Conservation (phyloP, 2,329 filamentous ascomycete species). For the Ascochyta lentis region DNA sequence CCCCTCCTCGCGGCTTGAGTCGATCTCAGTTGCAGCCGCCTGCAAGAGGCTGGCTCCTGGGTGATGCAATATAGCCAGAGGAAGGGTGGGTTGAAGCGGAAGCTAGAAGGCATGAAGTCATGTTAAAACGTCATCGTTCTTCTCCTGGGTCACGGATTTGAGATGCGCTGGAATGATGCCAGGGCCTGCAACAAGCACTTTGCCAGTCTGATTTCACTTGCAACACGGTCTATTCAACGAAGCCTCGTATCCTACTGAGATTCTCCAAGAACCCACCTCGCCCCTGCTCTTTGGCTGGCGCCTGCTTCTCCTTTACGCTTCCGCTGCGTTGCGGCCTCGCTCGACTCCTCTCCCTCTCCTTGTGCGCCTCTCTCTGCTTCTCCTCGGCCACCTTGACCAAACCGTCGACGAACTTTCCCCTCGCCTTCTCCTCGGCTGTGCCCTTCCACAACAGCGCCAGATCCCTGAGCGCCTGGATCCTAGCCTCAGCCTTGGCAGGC, state of each 20-base stretch:
- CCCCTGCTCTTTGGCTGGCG: conserved; percentile 29
- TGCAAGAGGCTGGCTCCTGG: conserved; percentile 29
- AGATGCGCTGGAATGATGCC: neutral
- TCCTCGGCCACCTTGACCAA: conserved; percentile 86
- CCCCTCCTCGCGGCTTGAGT: conserved; percentile 27
- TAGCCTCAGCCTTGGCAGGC: conserved; percentile 73
- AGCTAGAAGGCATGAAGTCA: neutral
- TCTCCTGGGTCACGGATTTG: neutral
- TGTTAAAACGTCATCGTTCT: neutral
- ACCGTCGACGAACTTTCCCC: conserved; percentile 80
- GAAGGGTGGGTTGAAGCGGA: conserved; percentile 18
- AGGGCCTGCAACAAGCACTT: neutral
- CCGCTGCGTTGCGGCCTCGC: conserved; percentile 30
- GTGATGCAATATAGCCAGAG: conserved; percentile 26
- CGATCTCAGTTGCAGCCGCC: conserved; percentile 24
- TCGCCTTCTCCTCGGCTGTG: conserved; percentile 91
- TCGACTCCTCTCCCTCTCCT: conserved; percentile 32
- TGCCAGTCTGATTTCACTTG: neutral
- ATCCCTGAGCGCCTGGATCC: conserved; percentile 79
- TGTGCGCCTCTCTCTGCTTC: conserved; percentile 57
- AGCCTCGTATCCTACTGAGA: conserved; percentile 46
- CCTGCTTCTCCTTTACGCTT: conserved; percentile 27
- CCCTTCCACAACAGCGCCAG: conserved; percentile 88
- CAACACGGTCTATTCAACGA: conserved; percentile 32
- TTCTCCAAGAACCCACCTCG: conserved; percentile 49